A percentile compares a stretch with the other conserved stretches of the same genome.
phyloP scores from a whole-genome alignment of 176 grass and related monocot species.

The Tillandsia leiboldiana region DNA sequence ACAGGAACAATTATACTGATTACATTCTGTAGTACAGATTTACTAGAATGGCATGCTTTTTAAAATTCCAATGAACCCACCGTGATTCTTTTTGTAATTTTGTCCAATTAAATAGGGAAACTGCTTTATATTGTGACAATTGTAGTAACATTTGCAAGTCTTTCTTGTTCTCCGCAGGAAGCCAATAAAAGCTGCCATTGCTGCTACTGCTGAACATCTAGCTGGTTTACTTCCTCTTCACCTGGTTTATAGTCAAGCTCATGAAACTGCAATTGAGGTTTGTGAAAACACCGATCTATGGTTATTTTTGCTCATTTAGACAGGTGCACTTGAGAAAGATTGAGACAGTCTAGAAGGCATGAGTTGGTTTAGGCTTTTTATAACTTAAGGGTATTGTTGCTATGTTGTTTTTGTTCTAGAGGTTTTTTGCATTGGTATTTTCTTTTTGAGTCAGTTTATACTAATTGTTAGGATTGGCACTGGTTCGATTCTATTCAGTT shows the following conservation, averaged over 20 bases:
- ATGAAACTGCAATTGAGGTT: conserved; percentile 95
- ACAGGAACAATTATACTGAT: too few relatives aligned
- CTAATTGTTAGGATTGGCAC: too few relatives aligned
- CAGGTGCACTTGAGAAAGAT: neutral
- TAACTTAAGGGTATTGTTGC: neutral
- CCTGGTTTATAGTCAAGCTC: conserved; percentile 75
- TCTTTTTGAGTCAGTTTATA: neutral
- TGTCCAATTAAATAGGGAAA: too few relatives aligned
- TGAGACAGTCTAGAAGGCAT: too few relatives aligned
- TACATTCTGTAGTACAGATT: too few relatives aligned
- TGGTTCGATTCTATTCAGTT: too few relatives aligned
- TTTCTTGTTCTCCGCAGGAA: conserved; percentile 28
- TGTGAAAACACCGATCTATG: neutral
- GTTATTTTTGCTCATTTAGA: neutral
- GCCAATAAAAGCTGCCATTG: conserved; percentile 72
- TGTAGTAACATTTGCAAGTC: neutral
- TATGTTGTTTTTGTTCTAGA: neutral
- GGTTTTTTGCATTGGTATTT: neutral
- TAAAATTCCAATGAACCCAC: too few relatives aligned
- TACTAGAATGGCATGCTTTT: too few relatives aligned
- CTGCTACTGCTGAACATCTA: conserved; percentile 80
- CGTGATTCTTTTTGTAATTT: too few relatives aligned
- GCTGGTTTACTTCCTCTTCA: conserved; percentile 84
- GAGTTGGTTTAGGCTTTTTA: too few relatives aligned
- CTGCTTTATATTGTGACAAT: neutral